Evolutionary conservation across 306 rosid species (phyloP), one percentile per base, ranked within the genome.

Genomic region (Vicia faba): DNA sequence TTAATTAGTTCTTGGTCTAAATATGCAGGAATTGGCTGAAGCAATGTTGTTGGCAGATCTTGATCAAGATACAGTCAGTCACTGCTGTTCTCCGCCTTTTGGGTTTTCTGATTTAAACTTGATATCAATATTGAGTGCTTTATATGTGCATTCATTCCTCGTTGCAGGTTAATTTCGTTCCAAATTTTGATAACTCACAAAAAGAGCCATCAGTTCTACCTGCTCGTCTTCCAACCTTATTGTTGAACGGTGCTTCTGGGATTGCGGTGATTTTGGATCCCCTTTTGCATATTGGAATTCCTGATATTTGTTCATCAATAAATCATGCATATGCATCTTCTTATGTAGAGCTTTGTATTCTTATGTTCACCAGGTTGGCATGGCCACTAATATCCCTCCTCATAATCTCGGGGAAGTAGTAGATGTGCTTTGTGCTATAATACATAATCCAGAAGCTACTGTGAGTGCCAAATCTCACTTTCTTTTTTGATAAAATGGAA

Each of bases 321-420:
- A 31, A 51, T 41, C 20, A 9, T 46, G 61, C 16, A 31, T 25
- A 9, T 46, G 68, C 14, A 31, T 79, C 15, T 78, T 65, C 75
- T 76, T 26, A 74, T 19, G 10, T 38, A 46, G 64, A 43, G 61
- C 35, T 60, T 69, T 72, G 36, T 28, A 44, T 49, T 77, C 74
- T 68, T 66, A 29, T 55, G 4, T 70, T 60, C 29, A 5, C 50
- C 83, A 93, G 99, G 99, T 93, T 61, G 99, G 99, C 78, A 93
- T 93, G 99, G 99, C 99, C 11, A 93, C 99, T 72, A 93, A 86
- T 74, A 90, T 93, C 77, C 97, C 99, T 71, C 99, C 99, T 18
- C 99, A 93, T 85, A 93, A 93, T 84, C 95, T 93, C 39, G 99
- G 88, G 66, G 99, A 93, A 83, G 66, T 93, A 76, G 96, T 93